These are phyloP conservation scores for Solanum lycopersicoides DNA, from an alignment of 257 asterid genomes.

Conservation along the genomic window DNA sequence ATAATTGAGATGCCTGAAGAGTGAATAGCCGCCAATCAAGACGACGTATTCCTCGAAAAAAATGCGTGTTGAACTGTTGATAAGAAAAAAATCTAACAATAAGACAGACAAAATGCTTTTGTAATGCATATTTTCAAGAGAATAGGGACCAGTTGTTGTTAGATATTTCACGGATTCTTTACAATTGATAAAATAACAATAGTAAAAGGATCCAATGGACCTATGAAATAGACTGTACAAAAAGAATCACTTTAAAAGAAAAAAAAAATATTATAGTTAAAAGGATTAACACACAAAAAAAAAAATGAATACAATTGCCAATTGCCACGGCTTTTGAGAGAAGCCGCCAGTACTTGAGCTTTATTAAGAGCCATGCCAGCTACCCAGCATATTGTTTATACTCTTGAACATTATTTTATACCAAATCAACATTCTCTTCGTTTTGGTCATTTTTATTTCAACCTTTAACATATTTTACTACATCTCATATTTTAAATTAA, in stretches of 20 bases:
- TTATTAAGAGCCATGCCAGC: background rate
- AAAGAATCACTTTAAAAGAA: background rate
- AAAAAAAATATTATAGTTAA: background rate
- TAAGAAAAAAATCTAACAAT: background rate
- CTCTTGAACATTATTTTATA: background rate
- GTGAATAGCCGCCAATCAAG: background rate
- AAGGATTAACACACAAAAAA: too few relatives aligned
- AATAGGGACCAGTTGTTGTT: background rate
- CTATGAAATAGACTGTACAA: background rate
- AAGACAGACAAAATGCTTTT: background rate
- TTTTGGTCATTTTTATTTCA: too few relatives aligned
- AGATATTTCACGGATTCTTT: background rate
- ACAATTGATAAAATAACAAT: background rate
- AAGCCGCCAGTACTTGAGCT: background rate
- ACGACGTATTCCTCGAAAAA: background rate
- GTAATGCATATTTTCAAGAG: background rate
- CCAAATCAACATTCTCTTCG: background rate
- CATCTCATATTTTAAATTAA: too few relatives aligned
- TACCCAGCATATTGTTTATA: background rate
- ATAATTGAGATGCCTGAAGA: background rate
- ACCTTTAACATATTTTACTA: too few relatives aligned
- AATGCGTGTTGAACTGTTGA: too few relatives aligned
- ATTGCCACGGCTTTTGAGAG: background rate
- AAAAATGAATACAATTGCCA: background rate
- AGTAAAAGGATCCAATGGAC: background rate